Evolutionary conservation across 2,329 filamentous ascomycete species (phyloP), one percentile per base, ranked within the genome.

Genomic region (Paecilomyces variotii): DNA sequence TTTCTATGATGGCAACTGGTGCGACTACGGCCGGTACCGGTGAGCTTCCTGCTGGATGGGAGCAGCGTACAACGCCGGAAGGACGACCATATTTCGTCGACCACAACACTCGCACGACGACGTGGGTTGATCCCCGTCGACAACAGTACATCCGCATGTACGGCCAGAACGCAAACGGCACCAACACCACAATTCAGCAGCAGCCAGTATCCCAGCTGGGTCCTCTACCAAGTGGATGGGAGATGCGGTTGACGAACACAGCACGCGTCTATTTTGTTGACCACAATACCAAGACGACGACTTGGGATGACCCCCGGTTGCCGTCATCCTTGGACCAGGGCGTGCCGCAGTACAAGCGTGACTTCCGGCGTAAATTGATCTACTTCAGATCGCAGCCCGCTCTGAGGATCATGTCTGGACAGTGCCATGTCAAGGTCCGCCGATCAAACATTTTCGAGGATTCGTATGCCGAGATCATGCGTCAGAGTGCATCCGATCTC

Each of bases 91-190:
- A 99, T 76, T 99, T 97, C 75, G 94, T 99, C 55, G 94, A 99
- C 72, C 94, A 99, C 76, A 99, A 97, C 73, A 97, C 94, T 9
- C 86, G 94, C 64, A 97, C 94, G 1, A 99, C 94, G 0, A 97
- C 94, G 0, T 99, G 94, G 94, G 94, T 99, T 14, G 94, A 99
- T 72, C 94, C 94, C 30, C 87, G 94, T 66, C 87, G 94, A 62
- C 94, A 97, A 76, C 94, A 99, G 74, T 99, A 97, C 76, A 97
- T 99, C 61, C 84, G 94, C 60, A 97, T 97, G 90, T 99, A 99
- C 71, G 93, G 92, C 1, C 90, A 93, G 67, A 94, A 91, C 74
- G 89, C 88, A 62, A 78, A 77, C 35, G 79, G 80, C 53, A 85
- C 86, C 65, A 91, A 87, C 67, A 92, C 90, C 54, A 89, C 87